Evolutionary conservation across 257 asterid species (phyloP).

Genomic region (Solanum microdontum): DNA sequence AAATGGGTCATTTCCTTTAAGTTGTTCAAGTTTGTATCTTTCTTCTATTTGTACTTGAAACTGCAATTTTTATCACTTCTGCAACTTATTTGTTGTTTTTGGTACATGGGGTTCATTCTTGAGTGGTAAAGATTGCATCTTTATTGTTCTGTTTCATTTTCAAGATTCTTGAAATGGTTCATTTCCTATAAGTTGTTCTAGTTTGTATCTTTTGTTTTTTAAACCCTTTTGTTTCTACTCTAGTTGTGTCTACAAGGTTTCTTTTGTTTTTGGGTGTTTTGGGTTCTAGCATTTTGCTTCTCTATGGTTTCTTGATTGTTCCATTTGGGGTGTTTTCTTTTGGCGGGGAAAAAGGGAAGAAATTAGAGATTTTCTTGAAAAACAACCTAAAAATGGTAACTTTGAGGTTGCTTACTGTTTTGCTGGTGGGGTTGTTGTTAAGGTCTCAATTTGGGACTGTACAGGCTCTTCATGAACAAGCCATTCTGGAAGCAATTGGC

Average conservation of each 20-base stretch:
- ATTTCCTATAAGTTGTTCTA: not conserved
- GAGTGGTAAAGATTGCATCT: not conserved
- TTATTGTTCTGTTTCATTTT: not conserved
- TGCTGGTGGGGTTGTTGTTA: not conserved
- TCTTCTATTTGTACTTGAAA: not conserved
- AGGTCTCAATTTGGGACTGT: not conserved
- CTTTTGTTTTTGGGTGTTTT: too few species aligned
- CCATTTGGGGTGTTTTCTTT: not conserved
- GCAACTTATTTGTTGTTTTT: not conserved
- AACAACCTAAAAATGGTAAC: constrained; percentile 2
- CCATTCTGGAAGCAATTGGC: constrained; percentile 39
- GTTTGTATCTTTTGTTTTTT: not conserved
- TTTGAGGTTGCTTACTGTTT: not conserved
- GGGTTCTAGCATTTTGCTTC: not conserved
- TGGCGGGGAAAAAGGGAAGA: not conserved
- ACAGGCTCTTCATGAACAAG: constrained; percentile 21
- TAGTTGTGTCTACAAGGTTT: not conserved
- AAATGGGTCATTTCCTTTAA: not conserved
- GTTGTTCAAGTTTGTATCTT: not conserved
- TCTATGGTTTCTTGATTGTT: not conserved
- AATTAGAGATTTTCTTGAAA: not conserved
- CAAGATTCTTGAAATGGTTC: not conserved
- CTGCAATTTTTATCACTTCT: not conserved
- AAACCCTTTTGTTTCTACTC: not conserved
- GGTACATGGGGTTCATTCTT: not conserved